These are phyloP conservation scores for Chaetomiaceae sp. DNA, from an alignment of 2,329 filamentous ascomycete genomes.

Conservation along the genomic window DNA sequence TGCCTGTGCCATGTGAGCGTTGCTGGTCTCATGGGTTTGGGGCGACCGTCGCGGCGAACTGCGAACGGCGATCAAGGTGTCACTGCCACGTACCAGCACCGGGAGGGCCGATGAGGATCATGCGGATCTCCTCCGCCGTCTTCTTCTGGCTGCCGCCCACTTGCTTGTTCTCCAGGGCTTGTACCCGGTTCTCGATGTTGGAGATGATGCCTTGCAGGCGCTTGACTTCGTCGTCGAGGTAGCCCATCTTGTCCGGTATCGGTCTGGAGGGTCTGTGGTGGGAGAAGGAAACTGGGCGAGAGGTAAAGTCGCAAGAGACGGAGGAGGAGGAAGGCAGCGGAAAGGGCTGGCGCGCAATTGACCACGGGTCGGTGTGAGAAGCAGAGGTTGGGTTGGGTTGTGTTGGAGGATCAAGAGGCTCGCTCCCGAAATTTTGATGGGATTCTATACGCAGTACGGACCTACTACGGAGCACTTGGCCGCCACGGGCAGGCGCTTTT, in stretches of 20 bases:
- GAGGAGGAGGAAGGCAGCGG: constrained; percentile 3
- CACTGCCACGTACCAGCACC: constrained; percentile 96
- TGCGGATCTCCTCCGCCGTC: constrained; percentile 69
- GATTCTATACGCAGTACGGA: background rate
- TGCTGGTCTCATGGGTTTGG: constrained; percentile 9
- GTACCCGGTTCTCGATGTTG: constrained; percentile 80
- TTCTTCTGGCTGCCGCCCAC: constrained; percentile 46
- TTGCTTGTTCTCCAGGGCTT: constrained; percentile 74
- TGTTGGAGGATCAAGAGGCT: constrained; percentile 10
- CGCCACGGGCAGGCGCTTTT: constrained; percentile 15
- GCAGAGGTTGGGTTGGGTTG: constrained; percentile 12
- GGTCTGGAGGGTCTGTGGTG: constrained; percentile 12
- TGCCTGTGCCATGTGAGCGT: constrained; percentile 56
- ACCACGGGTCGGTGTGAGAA: constrained; percentile 13
- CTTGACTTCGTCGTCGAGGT: constrained; percentile 79
- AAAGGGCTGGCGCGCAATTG: constrained; percentile 17
- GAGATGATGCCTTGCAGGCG: constrained; percentile 79
- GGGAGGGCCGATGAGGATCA: constrained; percentile 96
- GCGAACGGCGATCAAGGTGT: no score
- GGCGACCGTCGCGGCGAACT: background rate
- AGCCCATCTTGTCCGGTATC: constrained; percentile 64
- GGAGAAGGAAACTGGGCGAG: constrained; percentile 11
- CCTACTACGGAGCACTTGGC: constrained; percentile 4
- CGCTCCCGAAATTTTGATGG: constrained; percentile 22
- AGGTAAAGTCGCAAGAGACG: constrained; percentile 3